phyloP scores from a whole-genome alignment of 805 yeast species.

The Nakazawaea molendinolei region DNA sequence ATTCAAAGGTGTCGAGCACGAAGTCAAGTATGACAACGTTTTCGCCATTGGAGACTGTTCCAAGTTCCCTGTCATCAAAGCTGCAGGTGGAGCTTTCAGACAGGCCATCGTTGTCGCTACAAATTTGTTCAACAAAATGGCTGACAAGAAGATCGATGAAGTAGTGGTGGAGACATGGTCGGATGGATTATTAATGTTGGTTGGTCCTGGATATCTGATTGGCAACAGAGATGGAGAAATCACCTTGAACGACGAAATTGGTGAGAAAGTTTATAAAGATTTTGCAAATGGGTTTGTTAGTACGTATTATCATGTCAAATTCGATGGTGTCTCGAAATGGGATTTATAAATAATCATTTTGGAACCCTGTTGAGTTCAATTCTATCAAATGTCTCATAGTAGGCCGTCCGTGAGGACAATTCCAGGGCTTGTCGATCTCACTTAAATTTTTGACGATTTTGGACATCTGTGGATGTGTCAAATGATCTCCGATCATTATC shows the following conservation, averaged over 20 bases:
- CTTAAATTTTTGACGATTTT: slow-evolving; percentile 63
- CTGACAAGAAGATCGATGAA: not conserved
- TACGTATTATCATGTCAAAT: slow-evolving; percentile 4
- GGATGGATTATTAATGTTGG: slow-evolving; percentile 1
- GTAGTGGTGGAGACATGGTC: slow-evolving; percentile 1
- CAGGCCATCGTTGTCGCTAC: slow-evolving; percentile 21
- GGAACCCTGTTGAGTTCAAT: slow-evolving; percentile 19
- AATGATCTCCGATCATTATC: slow-evolving; percentile 85
- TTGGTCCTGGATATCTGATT: slow-evolving; percentile 5
- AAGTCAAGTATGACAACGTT: slow-evolving; percentile 20
- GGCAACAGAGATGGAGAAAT: slow-evolving; percentile 2
- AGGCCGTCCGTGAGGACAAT: slow-evolving; percentile 96
- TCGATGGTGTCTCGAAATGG: slow-evolving; percentile 5
- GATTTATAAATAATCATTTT: slow-evolving; percentile 1
- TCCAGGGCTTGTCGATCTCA: slow-evolving; percentile 87
- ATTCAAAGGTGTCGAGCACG: slow-evolving; percentile 1
- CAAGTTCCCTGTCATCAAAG: slow-evolving; percentile 30
- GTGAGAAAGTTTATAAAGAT: slow-evolving; percentile 2
- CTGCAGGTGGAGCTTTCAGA: slow-evolving; percentile 32
- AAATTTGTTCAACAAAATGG: slow-evolving; percentile 12
- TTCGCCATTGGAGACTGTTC: slow-evolving; percentile 32
- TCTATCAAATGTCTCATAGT: slow-evolving; percentile 88
- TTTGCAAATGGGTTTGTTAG: slow-evolving; percentile 7
- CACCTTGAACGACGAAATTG: not conserved
- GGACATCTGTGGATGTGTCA: slow-evolving; percentile 55